Evolutionary conservation across 2,329 filamentous ascomycete genomes (phyloP).

Genomic region (Cryphonectria radicalis): DNA sequence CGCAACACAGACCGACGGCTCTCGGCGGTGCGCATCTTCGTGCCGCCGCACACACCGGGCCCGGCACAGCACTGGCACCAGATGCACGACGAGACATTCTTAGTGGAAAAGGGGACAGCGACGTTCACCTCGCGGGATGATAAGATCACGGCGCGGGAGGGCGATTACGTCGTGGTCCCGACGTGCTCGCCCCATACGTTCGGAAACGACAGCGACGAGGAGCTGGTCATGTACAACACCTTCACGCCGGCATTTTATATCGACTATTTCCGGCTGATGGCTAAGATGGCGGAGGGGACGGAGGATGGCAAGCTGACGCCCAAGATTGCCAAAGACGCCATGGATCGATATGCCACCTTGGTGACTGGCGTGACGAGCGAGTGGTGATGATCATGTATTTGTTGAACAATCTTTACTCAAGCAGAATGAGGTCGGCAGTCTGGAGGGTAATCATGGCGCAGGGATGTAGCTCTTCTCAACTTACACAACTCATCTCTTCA

Average conservation of each 20-base stretch:
- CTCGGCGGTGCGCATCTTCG: constrained; percentile 47
- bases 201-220: constrained; percentile 56
- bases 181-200: constrained; percentile 60
- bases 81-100: constrained; percentile 63
- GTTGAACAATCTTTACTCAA: not conserved
- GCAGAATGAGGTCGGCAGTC: no score
- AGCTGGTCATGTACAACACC: constrained; percentile 61
- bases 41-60: constrained; percentile 50
- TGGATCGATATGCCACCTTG: constrained; percentile 55
- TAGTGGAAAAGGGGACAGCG: constrained; percentile 55
- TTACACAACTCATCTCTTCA: no score
- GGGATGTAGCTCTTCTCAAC: no score
- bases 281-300: constrained; percentile 47
- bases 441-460: no score
- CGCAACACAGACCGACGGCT: constrained; percentile 17
- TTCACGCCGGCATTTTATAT: constrained; percentile 61
- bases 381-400: not conserved
- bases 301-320: constrained; percentile 46
- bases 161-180: constrained; percentile 60
- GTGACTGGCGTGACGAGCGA: constrained; percentile 25
- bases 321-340: constrained; percentile 52
- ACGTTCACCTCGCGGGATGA: constrained; percentile 54
- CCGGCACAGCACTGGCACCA: constrained; percentile 58
- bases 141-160: constrained; percentile 51
- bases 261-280: constrained; percentile 59